phyloP scores from a whole-genome alignment of 768 basidiomycete species.

The Xerocomus spinulosus region DNA sequence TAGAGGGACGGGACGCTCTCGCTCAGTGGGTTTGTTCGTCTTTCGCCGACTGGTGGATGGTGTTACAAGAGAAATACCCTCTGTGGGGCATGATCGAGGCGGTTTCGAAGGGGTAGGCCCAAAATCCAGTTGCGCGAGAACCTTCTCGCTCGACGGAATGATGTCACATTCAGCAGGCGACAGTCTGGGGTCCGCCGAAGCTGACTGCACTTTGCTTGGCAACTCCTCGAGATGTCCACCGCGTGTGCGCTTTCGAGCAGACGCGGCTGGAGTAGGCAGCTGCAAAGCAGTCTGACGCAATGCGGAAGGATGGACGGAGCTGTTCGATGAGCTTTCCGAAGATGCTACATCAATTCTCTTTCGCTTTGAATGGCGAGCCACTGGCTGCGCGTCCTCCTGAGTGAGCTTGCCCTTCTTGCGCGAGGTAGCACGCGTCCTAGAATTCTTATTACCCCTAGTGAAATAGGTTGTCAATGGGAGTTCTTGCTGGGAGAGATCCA shows the following conservation, averaged over 20 bases:
- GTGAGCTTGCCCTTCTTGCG: conserved; percentile 4
- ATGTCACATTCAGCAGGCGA: neutral
- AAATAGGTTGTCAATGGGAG: conserved; percentile 31
- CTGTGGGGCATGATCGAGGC: neutral
- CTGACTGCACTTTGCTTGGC: neutral
- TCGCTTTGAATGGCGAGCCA: conserved; percentile 16
- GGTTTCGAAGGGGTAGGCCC: conserved; percentile 1
- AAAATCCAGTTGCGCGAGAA: conserved; percentile 2
- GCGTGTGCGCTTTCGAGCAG: conserved; percentile 16
- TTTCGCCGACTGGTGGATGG: conserved; percentile 5
- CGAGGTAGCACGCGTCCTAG: neutral
- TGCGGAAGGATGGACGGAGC: conserved; percentile 3
- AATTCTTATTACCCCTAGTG: conserved; percentile 10
- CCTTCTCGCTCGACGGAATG: neutral
- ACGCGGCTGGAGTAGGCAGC: conserved; percentile 22
- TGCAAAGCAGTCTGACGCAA: conserved; percentile 6
- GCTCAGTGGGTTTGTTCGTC: neutral
- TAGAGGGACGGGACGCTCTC: neutral
- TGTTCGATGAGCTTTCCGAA: neutral
- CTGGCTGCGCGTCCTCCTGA: conserved; percentile 2
- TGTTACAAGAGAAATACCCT: conserved; percentile 5
- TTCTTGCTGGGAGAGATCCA: conserved; percentile 33
- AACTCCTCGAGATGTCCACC: neutral
- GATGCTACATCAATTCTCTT: conserved; percentile 7
- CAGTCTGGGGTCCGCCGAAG: neutral